Evolutionary conservation across 495 filamentous ascomycete genomes (phyloP), one percentile per base, ranked within the genome.

Genomic region (Rhypophila decipiens): DNA sequence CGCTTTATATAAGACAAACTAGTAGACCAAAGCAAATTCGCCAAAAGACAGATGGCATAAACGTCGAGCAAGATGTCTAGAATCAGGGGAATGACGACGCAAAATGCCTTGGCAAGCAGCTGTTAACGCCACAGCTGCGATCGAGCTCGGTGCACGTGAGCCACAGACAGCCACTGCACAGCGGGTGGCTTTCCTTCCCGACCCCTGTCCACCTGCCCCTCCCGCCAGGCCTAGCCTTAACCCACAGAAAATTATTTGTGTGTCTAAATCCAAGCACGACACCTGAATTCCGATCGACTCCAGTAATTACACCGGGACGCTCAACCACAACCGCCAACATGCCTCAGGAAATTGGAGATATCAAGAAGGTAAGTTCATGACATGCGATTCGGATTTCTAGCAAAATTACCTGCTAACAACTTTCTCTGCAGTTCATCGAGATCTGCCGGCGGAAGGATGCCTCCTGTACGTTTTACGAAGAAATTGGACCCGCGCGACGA

Each of bases 391-490:
- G 4, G 11, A 33, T 8, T 10, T 10, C 7, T 22, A 20, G 5
- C 11, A 7, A 33, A 17, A 13, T 31, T 33, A 1, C 47, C 12
- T 27, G 33, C 63, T 75, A 53, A 74, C 61, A 49, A 51, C 49
- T 63, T 53, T 33, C 19, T 23, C 15, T 31, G 46, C 75, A 96
- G 78, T 99, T 99, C 85, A 94, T 99, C 75, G 94, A 99, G 87
- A 91, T 97, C 78, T 95, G 88, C 86, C 84, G 90, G 73, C 86
- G 93, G 64, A 93, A 93, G 75, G 93, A 99, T 80, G 93, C 94
- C 64, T 90, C 87, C 63, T 95, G 90, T 95, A 85, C 52, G 81
- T 84, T 55, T 15, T 27, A 35, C 23, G 2, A 7, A 22, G 11
- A 39, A n/a, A n/a, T n/a, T n/a, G n/a, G n/a, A n/a, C n/a, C n/a